phyloP scores from a whole-genome alignment of 2,329 filamentous ascomycete genomes.

The Aspergillus felis region DNA sequence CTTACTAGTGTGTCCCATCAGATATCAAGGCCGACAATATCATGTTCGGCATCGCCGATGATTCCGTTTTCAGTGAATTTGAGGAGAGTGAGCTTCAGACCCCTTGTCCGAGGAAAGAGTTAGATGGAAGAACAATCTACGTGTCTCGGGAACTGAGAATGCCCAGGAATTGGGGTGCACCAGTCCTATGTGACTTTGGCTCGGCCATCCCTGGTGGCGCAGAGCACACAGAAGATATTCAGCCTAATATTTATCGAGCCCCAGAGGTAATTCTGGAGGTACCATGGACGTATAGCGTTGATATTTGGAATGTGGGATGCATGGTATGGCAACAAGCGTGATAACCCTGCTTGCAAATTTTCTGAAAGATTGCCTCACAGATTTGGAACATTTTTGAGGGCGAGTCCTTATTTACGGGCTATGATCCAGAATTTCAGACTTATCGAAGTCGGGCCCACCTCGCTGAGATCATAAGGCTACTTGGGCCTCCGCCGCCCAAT shows the following conservation, averaged over 20 bases:
- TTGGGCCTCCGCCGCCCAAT: slow-evolving; percentile 41
- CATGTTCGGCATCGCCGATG: slow-evolving; percentile 41
- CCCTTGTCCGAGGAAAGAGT: slow-evolving; percentile 42
- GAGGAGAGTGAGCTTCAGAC: slow-evolving; percentile 15
- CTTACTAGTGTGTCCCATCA: slow-evolving; percentile 9
- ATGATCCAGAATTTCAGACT: slow-evolving; percentile 34
- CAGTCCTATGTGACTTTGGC: slow-evolving; percentile 50
- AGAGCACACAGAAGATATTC: slow-evolving; percentile 27
- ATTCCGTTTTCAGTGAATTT: slow-evolving; percentile 27
- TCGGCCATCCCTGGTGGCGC: slow-evolving; percentile 39
- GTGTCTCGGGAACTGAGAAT: slow-evolving; percentile 38
- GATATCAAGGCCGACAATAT: slow-evolving; percentile 49
- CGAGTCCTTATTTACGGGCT: slow-evolving; percentile 41
- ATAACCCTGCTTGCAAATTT: slow-evolving; percentile 5
- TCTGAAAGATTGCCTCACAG: slow-evolving; percentile 26
- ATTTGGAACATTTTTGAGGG: slow-evolving; percentile 51
- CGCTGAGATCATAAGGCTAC: slow-evolving; percentile 46
- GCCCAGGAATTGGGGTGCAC: slow-evolving; percentile 29
- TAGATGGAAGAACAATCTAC: slow-evolving; percentile 43
- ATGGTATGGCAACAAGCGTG: slow-evolving; percentile 39
- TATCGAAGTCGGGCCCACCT: slow-evolving; percentile 48
- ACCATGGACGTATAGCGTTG: slow-evolving; percentile 47
- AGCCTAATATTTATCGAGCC: slow-evolving; percentile 35
- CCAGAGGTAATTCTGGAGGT: slow-evolving; percentile 46
- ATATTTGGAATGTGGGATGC: slow-evolving; percentile 53